Evolutionary conservation across 495 filamentous ascomycete genomes (phyloP), one percentile per base, ranked within the genome.

Genomic region (Neurospora sp.): DNA sequence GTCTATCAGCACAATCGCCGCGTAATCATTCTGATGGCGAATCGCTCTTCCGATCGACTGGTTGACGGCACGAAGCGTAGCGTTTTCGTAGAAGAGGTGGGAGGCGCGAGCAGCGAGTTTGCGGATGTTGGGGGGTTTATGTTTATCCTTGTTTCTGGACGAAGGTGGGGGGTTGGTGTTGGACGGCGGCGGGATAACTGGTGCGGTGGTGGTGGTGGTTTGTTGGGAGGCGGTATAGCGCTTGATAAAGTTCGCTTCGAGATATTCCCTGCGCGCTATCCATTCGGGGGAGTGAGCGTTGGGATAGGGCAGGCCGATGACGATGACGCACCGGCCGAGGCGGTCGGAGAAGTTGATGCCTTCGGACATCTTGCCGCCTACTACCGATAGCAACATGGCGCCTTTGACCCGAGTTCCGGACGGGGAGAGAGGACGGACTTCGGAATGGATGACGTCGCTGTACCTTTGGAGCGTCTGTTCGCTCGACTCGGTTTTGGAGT

Each of bases 301-400:
- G 5, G 96, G 95, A 79, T 96, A 99, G 2, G 96, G 96, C 0
- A 98, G 85, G 3, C 96, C 96, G 60, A 98, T 88, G 66, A 98
- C 91, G 8, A 97, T 80, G 44, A 99, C 93, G 69, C 92, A 94
- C 46, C 96, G 90, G 5, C 96, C 96, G 12, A 99, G 89, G 16
- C 87, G 86, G 80, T 99, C 96, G 16, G 94, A 94, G 85, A 99
- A 99, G 82, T 99, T 99, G 84, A 99, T 98, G 72, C 96, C 96
- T 83, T 99, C 96, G 71, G 92, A 95, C 82, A 99, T 88, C 75
- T 94, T 96, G 39, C 96, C 96, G 46, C 96, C 95, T 4, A 99
- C 91, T n/a, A 99, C 93, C 44, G 92, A 92, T n/a, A 99, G 87
- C 3, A 99, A 86, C 11, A 98, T 85, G 0, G 91, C 94, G 8